Percentiles rank a stretch among this genome's conserved stretches.
phyloP scores from a whole-genome alignment of 352 stramenopile genomes.

The Hyaloperonospora arabidopsidis region DNA sequence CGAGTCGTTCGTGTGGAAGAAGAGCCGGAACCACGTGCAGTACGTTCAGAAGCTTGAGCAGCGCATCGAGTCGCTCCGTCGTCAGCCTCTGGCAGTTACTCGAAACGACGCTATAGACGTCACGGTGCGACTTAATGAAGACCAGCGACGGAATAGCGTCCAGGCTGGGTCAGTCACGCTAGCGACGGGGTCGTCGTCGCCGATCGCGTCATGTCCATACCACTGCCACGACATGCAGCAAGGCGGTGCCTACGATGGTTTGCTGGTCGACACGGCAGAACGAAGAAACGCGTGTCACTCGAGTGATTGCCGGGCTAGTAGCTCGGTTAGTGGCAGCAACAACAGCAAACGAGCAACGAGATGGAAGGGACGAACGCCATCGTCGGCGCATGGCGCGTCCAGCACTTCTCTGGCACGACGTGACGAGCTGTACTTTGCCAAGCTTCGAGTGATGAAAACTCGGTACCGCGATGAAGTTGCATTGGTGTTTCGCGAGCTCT shows the following conservation, averaged over 20 bases:
- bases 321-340: conserved; percentile 1
- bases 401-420: conserved; percentile 14
- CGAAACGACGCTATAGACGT: conserved; percentile 16
- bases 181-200: not conserved
- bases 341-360: conserved; percentile 25
- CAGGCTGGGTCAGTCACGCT: conserved; percentile 9
- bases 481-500: conserved; percentile 72
- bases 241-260: too few relatives aligned
- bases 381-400: conserved; percentile 6
- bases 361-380: conserved; percentile 20
- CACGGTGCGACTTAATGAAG: conserved; percentile 21
- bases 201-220: conserved; percentile 15
- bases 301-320: conserved; percentile 12
- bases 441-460: conserved; percentile 57
- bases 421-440: conserved; percentile 61
- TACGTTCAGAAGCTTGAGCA: conserved; percentile 64
- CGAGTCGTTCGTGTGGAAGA: conserved; percentile 67
- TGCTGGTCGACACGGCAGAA: not conserved
- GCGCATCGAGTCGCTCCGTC: conserved; percentile 52
- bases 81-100: conserved; percentile 42
- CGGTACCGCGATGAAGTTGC: conserved; percentile 77
- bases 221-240: not conserved
- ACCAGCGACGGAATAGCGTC: conserved; percentile 22
- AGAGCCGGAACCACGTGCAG: conserved; percentile 54
- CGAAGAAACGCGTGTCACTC: conserved; percentile 11